phyloP scores from a whole-genome alignment of 495 filamentous ascomycete genomes.

The Apiosordaria backusii region DNA sequence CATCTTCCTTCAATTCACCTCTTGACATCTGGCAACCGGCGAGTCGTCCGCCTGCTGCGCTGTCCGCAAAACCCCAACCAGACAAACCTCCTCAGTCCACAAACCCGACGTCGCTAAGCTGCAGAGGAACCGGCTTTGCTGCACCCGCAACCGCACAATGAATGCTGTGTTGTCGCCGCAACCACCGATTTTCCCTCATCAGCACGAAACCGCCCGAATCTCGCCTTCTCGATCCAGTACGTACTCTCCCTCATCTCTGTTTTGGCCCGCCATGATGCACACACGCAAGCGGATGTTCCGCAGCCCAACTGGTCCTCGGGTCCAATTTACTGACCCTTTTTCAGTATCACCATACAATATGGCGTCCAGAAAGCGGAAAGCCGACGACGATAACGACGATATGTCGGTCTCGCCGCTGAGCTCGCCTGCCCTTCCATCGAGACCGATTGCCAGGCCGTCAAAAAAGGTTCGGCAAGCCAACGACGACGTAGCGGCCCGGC shows the following conservation, averaged over 20 bases:
- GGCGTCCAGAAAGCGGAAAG: slow-evolving; percentile 76
- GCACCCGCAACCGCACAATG: slow-evolving; percentile 33
- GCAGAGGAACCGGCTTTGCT: neutral
- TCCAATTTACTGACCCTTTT: slow-evolving; percentile 26
- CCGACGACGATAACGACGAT: slow-evolving; percentile 79
- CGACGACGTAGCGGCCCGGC: slow-evolving; percentile 75
- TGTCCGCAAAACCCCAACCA: slow-evolving; percentile 7
- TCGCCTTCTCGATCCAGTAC: slow-evolving; percentile 70
- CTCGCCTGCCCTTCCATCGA: slow-evolving; percentile 68
- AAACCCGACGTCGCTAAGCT: neutral
- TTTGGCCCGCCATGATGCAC: neutral
- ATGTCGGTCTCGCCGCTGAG: slow-evolving; percentile 82
- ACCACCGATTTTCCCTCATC: slow-evolving; percentile 72
- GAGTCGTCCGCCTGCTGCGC: slow-evolving; percentile 12
- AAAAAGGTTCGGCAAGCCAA: slow-evolving; percentile 54
- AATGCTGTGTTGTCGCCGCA: slow-evolving; percentile 51
- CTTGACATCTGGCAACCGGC: slow-evolving; percentile 9
- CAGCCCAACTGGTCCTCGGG: slow-evolving; percentile 3
- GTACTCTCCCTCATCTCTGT: slow-evolving; percentile 27
- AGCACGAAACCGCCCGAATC: slow-evolving; percentile 65
- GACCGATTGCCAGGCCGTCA: slow-evolving; percentile 59
- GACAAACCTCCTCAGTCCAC: slow-evolving; percentile 9
- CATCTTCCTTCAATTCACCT: slow-evolving; percentile 11
- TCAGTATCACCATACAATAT: slow-evolving; percentile 55
- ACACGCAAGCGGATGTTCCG: slow-evolving; percentile 8